These are phyloP conservation scores for Diaporthe nobilis DNA, from an alignment of 2,329 filamentous ascomycete species.

Conservation along the genomic window DNA sequence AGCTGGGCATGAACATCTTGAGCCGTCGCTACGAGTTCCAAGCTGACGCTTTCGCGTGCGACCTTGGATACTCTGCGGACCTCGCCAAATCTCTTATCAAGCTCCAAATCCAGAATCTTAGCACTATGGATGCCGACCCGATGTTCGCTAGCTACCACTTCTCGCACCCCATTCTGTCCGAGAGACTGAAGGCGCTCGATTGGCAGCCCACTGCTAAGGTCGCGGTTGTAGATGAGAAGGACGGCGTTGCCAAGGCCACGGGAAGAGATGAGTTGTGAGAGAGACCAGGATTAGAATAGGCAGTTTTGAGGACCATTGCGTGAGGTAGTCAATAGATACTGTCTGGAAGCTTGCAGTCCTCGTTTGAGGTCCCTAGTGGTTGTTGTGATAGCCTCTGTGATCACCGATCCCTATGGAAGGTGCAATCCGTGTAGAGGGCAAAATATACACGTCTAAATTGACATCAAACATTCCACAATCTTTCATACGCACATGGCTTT, in stretches of 20 bases:
- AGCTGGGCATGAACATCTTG: constrained; percentile 95
- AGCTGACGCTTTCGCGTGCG: constrained; percentile 90
- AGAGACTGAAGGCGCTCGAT: constrained; percentile 90
- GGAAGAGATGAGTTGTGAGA: constrained; percentile 81
- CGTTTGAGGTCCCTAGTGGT: background rate
- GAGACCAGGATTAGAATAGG: background rate
- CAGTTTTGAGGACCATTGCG: background rate
- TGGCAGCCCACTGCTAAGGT: constrained; percentile 78
- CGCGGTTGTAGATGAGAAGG: constrained; percentile 52
- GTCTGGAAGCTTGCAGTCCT: background rate
- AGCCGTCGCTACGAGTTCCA: constrained; percentile 97
- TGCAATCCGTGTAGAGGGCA: background rate
- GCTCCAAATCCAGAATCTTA: constrained; percentile 97
- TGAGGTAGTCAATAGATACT: background rate
- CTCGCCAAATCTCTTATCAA: constrained; percentile 93
- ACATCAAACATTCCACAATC: background rate
- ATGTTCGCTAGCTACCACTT: constrained; percentile 99
- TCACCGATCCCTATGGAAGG: background rate
- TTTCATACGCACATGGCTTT: background rate
- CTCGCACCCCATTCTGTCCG: constrained; percentile 95
- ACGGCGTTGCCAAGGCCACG: constrained; percentile 75
- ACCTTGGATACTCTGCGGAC: constrained; percentile 86
- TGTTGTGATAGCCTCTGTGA: background rate
- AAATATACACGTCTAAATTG: no score
- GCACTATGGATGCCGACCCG: constrained; percentile 99